Percentiles rank a stretch among this genome's conserved stretches.
phyloP scores from a whole-genome alignment of 768 basidiomycete genomes.

The Lactarius vividus region DNA sequence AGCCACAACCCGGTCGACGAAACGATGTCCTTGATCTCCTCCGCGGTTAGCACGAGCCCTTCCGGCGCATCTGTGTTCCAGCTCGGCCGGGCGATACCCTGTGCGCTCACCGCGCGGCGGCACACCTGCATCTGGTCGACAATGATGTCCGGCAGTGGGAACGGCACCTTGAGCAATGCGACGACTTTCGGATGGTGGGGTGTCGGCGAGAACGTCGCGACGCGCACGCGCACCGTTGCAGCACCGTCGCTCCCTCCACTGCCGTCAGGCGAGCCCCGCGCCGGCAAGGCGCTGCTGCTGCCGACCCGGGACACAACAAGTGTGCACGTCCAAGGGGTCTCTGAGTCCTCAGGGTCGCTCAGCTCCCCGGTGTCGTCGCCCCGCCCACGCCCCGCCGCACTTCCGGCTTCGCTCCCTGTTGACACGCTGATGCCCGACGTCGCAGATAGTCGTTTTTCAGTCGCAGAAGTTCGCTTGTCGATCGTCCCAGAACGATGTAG shows the following conservation, averaged over 20 bases:
- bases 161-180: slow-evolving; percentile 86
- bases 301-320: slow-evolving; percentile 54
- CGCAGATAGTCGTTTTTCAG: slow-evolving; percentile 20
- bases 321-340: slow-evolving; percentile 95
- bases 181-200: slow-evolving; percentile 97
- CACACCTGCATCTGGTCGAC: slow-evolving; percentile 57
- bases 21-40: slow-evolving; percentile 92
- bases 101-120: slow-evolving; percentile 44
- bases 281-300: slow-evolving; percentile 11
- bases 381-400: slow-evolving; percentile 8
- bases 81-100: slow-evolving; percentile 35
- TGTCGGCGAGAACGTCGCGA: slow-evolving; percentile 85
- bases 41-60: slow-evolving; percentile 71
- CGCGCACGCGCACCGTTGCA: slow-evolving; percentile 47
- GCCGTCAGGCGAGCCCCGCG: slow-evolving; percentile 19
- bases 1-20: slow-evolving; percentile 89
- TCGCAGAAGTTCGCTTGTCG: not conserved
- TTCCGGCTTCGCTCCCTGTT: slow-evolving; percentile 17
- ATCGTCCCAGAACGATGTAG: not conserved
- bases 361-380: slow-evolving; percentile 62
- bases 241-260: not conserved
- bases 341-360: slow-evolving; percentile 93
- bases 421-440: slow-evolving; percentile 24
- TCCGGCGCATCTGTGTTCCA: slow-evolving; percentile 26
- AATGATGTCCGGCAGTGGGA: slow-evolving; percentile 80